Evolutionary conservation across 768 basidiomycete species (phyloP).

Genomic region (Mycena filopes): DNA sequence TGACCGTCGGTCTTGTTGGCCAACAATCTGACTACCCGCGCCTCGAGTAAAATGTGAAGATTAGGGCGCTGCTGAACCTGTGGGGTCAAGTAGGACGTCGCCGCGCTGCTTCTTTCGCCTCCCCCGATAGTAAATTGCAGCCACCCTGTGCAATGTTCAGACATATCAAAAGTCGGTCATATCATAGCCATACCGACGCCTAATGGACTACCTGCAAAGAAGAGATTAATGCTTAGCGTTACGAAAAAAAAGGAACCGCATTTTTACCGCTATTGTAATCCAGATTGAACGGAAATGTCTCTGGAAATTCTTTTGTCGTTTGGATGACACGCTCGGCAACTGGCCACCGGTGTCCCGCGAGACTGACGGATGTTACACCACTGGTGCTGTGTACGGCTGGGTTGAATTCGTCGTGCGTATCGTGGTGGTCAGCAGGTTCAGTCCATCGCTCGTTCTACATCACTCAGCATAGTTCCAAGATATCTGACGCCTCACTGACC

Average conservation of each 20-base stretch:
- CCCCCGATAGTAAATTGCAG: conserved; percentile 36
- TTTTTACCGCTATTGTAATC: too few relatives aligned
- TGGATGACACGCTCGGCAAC: conserved; percentile 44
- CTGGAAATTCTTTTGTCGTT: conserved; percentile 41
- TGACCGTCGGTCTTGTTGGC: not conserved
- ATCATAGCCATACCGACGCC: conserved; percentile 38
- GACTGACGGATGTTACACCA: conserved; percentile 45
- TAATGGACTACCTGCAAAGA: conserved; percentile 40
- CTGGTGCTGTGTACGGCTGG: conserved; percentile 47
- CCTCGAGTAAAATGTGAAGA: conserved; percentile 41
- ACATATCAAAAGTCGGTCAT: not conserved
- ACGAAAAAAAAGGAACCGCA: too few relatives aligned
- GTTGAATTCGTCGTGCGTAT: conserved; percentile 49
- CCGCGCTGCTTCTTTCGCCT: conserved; percentile 42
- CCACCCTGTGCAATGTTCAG: conserved; percentile 32
- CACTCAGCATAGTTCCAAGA: not conserved
- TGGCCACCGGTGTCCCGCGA: conserved; percentile 33
- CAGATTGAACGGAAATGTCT: conserved; percentile 41
- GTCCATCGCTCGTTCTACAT: conserved; percentile 49
- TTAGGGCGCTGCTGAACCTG: conserved; percentile 39
- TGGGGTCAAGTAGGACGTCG: conserved; percentile 42
- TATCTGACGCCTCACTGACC: conserved; percentile 26
- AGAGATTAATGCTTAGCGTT: too few relatives aligned
- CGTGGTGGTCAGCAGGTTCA: conserved; percentile 49
- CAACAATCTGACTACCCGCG: conserved; percentile 34